Base-by-base conservation (phyloP, 1,284 basidiomycete species). In the Pascua sp. region DNA sequence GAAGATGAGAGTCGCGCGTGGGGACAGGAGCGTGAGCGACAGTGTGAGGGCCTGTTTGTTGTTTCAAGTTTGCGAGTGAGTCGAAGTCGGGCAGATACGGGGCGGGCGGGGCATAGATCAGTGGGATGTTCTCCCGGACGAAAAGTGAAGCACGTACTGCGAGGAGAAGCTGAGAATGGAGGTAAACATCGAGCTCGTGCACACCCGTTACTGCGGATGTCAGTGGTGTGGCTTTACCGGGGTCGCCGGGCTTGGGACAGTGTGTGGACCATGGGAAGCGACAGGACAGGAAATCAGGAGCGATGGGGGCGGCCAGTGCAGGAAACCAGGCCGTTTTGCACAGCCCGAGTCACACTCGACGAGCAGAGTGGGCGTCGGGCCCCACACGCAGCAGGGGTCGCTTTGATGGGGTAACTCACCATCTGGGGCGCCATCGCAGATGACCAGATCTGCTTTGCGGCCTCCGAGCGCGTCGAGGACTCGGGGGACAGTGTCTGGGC, bases 401-500 rank as follows among this genome's bases (percentile, higher is more conserved):
- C n/a, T n/a, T n/a, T n/a, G n/a, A n/a, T n/a, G n/a, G n/a, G n/a
- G 18, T 10, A 16, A 67, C 74, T 55, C 17, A 79, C 80, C 80
- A 65, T 84, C 83, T 4, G 83, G 82, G 15, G 83, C 83, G 10
- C 83, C 83, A 60, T 84, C 83, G 61, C 83, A 84, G 2, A 84
- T 79, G 36, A 83, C 81, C 41, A 84, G 69, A 56, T 83, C 80
- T 0, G 81, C 81, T 51, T 79, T 75, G 8, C 77, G 68, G 4
- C 79, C 80, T 15, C 72, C 73, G 51, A 83, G 78, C 15, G 81
- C 80, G 16, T 72, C 66, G 15, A 81, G 75, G 45, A 83, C 82
- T 8, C 77, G 74, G 2, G 78, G 72, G 3, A 81, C 79, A 0
- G 82, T 83, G 11, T 76, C 75, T 0, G 79, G 76, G 5, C 78